phyloP scores from a whole-genome alignment of 164 flowering plant genomes.

The Dillenia turbinata region DNA sequence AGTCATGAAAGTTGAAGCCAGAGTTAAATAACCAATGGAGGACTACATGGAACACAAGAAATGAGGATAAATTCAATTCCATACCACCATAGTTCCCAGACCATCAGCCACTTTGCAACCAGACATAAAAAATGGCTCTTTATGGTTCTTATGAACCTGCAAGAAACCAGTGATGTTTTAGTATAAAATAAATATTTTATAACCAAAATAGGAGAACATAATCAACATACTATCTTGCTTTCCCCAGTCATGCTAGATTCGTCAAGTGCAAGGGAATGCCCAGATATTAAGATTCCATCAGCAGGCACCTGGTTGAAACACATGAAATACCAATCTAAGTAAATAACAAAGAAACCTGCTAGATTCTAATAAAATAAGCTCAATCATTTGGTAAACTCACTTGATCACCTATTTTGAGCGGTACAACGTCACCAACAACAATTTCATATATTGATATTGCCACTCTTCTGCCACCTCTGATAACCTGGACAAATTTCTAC shows the following conservation, averaged over 20 bases:
- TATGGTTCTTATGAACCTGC: conserved; percentile 76
- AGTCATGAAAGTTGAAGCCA: too few species aligned
- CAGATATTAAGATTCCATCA: conserved; percentile 78
- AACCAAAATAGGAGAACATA: background rate
- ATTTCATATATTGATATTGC: conserved; percentile 84
- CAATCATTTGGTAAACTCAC: conserved; percentile 18
- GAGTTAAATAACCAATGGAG: too few species aligned
- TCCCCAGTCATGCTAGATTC: conserved; percentile 99
- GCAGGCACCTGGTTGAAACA: conserved; percentile 68
- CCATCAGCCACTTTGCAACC: conserved; percentile 99
- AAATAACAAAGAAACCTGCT: conserved; percentile 2
- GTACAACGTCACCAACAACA: conserved; percentile 93
- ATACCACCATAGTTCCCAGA: conserved; percentile 90
- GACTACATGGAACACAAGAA: too few species aligned
- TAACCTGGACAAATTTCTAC: conserved; percentile 35
- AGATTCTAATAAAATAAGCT: background rate
- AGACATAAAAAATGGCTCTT: conserved; percentile 86
- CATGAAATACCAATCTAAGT: background rate
- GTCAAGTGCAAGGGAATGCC: conserved; percentile 92
- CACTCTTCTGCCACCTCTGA: conserved; percentile 86
- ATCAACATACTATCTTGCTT: conserved; percentile 75
- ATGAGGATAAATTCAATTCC: conserved; percentile 11
- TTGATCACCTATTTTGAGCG: conserved; percentile 96
- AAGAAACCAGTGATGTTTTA: conserved; percentile 1
- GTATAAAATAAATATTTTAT: background rate